Conservation (phyloP, 345 rosid genomes). For the Bruguiera gymnorhiza region DNA sequence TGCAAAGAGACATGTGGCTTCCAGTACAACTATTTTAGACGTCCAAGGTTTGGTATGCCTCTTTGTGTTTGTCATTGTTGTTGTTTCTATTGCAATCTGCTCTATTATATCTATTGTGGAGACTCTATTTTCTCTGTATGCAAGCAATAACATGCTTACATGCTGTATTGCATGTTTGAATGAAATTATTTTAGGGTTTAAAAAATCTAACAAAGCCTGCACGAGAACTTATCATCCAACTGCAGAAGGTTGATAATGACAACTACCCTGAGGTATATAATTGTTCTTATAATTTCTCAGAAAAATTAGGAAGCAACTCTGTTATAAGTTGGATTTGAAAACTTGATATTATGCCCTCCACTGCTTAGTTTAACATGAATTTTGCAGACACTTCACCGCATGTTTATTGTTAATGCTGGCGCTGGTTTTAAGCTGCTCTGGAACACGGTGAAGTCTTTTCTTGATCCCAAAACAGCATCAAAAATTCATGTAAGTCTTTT, state of each 20-base stretch:
- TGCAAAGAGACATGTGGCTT: constrained; percentile 31
- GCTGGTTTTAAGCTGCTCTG: constrained; percentile 30
- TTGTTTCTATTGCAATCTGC: too few relatives aligned
- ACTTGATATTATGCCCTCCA: neutral
- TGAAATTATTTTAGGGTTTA: constrained; percentile 17
- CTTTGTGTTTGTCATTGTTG: neutral
- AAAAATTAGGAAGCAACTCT: constrained; percentile 1
- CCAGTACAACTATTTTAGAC: constrained; percentile 32
- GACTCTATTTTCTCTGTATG: neutral
- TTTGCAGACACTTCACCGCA: constrained; percentile 29
- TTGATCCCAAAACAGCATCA: constrained; percentile 30
- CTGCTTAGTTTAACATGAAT: neutral
- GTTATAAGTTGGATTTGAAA: neutral
- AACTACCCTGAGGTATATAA: constrained; percentile 31
- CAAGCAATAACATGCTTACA: neutral
- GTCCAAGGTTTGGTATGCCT: constrained; percentile 30
- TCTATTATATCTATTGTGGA: neutral
- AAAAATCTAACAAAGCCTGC: constrained; percentile 27
- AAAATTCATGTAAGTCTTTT: constrained; percentile 30
- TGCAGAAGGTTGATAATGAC: constrained; percentile 33
- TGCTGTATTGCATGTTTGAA: neutral
- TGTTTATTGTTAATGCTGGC: constrained; percentile 30
- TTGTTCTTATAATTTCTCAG: neutral
- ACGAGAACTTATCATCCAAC: constrained; percentile 25
- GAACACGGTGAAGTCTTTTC: constrained; percentile 30